phyloP scores from a whole-genome alignment of 2,329 filamentous ascomycete genomes.

The Phoma sp. region DNA sequence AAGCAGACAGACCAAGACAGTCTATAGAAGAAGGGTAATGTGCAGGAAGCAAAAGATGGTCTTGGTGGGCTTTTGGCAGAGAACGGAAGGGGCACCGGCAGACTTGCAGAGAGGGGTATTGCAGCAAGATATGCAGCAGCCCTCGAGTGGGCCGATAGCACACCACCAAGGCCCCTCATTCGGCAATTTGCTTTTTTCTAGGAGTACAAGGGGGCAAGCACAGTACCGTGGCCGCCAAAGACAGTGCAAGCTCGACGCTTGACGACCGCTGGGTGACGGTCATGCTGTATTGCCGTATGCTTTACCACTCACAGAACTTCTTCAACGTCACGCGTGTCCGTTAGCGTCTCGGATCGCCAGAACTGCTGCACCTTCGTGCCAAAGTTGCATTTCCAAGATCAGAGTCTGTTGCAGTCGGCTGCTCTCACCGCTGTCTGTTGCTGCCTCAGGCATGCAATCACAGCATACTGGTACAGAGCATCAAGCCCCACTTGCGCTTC shows the following conservation, averaged over 20 bases:
- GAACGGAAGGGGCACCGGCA: conserved; percentile 15
- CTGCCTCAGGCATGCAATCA: conserved; percentile 1
- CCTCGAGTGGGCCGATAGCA: conserved; percentile 34
- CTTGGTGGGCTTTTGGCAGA: conserved; percentile 16
- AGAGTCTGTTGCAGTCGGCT: conserved; percentile 9
- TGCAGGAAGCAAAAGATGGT: neutral
- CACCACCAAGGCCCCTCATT: conserved; percentile 35
- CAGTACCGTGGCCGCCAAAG: conserved; percentile 19
- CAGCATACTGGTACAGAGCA: neutral
- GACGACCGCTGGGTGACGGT: conserved; percentile 2
- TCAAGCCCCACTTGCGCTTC: conserved; percentile 16
- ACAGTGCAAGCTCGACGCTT: conserved; percentile 17
- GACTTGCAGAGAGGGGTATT: conserved; percentile 39
- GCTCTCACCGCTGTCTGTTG: neutral
- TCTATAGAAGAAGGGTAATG: neutral
- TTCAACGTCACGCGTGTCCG: conserved; percentile 41
- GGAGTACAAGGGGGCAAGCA: conserved; percentile 20
- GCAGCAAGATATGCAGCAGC: conserved; percentile 42
- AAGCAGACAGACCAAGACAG: neutral
- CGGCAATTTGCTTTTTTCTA: conserved; percentile 28
- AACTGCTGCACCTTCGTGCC: conserved; percentile 22
- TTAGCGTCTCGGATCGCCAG: conserved; percentile 31
- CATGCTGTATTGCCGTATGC: conserved; percentile 32
- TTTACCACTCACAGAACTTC: conserved; percentile 30
- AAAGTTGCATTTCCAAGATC: conserved; percentile 13